A percentile compares a stretch with the other conserved stretches of the same genome.
These are phyloP conservation scores for Brettanomyces sp. DNA, from an alignment of 805 yeast species.

Conservation along the genomic window DNA sequence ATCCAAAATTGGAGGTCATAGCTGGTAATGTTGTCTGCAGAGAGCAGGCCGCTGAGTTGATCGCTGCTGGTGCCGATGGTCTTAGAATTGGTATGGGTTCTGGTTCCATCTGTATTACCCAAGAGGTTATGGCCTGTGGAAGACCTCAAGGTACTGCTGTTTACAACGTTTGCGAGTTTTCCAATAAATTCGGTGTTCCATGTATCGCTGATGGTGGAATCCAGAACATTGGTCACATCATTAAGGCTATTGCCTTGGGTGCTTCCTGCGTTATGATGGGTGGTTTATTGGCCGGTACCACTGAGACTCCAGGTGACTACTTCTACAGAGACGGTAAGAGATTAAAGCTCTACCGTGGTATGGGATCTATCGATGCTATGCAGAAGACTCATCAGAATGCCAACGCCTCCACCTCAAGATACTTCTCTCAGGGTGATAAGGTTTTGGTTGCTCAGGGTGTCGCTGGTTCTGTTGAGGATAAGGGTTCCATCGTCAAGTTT, in stretches of 20 bases:
- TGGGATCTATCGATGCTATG: constrained; percentile 99
- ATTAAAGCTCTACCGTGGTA: constrained; percentile 95
- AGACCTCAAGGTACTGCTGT: constrained; percentile 99
- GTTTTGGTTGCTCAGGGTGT: constrained; percentile 99
- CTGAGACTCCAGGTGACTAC: constrained; percentile 97
- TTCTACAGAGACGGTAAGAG: constrained; percentile 97
- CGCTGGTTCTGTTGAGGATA: constrained; percentile 91
- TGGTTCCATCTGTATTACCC: constrained; percentile 98
- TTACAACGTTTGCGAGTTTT: constrained; percentile 86
- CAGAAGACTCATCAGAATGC: constrained; percentile 80
- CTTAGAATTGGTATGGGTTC: constrained; percentile 99
- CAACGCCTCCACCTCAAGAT: constrained; percentile 96
- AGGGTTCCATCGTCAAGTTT: constrained; percentile 90
- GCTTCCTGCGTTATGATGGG: constrained; percentile 99
- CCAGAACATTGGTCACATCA: constrained; percentile 96
- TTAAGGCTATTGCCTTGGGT: constrained; percentile 93
- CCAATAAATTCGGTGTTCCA: constrained; percentile 93
- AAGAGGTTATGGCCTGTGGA: constrained; percentile 99
- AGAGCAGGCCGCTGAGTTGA: constrained; percentile 95
- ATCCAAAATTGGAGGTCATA: constrained; percentile 76
- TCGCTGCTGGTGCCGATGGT: constrained; percentile 95
- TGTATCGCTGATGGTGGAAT: constrained; percentile 99
- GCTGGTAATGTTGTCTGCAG: constrained; percentile 99
- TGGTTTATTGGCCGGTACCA: constrained; percentile 96
- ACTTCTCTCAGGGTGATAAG: constrained; percentile 91